These are phyloP conservation scores for Fraxinus latifolia DNA, from an alignment of 305 asterid genomes.

Conservation along the genomic window DNA sequence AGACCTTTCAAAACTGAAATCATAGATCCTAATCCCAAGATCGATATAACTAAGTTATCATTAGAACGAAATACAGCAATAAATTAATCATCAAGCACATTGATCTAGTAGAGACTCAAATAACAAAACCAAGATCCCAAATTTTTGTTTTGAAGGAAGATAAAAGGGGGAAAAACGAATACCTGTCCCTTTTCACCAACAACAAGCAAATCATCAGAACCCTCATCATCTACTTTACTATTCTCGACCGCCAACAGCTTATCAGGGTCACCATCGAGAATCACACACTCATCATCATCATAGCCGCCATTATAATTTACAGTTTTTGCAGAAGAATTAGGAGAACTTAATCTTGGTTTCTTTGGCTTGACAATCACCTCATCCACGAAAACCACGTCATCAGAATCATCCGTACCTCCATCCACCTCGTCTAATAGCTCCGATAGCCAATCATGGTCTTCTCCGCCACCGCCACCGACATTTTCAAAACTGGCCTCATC, in stretches of 20 bases:
- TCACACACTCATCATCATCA: conserved; percentile 71
- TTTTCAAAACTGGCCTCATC: conserved; percentile 27
- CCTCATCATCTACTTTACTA: conserved; percentile 28
- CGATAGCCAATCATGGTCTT: not conserved
- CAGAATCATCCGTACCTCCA: not conserved
- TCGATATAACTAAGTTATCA: not conserved
- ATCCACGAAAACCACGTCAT: conserved; percentile 1
- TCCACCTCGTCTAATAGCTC: not conserved
- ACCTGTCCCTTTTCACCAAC: conserved; percentile 90
- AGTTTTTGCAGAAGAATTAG: not conserved
- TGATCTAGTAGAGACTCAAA: not conserved
- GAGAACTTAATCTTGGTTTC: not conserved
- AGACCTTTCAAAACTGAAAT: not conserved
- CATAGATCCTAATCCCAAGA: conserved; percentile 6
- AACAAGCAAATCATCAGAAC: conserved; percentile 64
- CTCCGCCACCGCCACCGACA: not conserved
- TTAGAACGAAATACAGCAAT: conserved; percentile 1
- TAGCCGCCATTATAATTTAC: conserved; percentile 12
- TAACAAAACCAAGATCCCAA: not conserved
- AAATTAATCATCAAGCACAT: not conserved
- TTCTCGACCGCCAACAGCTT: conserved; percentile 35
- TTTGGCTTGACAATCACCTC: not conserved
- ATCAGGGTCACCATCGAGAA: conserved; percentile 78
- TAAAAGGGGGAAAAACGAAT: conserved; percentile 16
- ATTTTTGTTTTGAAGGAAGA: not conserved